These are phyloP conservation scores for Kurtzmaniella natalensis DNA, from an alignment of 1,139 yeast genomes.

Conservation along the genomic window DNA sequence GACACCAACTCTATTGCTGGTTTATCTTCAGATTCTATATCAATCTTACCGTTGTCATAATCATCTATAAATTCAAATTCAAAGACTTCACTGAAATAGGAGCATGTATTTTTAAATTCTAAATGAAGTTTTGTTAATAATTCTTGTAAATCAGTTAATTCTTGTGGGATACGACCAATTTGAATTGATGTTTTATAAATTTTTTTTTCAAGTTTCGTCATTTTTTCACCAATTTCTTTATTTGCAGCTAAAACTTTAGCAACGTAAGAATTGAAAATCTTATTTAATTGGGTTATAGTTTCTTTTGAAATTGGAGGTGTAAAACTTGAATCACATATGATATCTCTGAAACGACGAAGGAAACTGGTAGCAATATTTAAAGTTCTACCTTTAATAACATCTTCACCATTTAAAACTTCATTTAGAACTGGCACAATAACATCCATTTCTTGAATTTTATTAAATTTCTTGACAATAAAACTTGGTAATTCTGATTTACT, in stretches of 20 bases:
- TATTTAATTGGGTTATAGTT: conserved; percentile 13
- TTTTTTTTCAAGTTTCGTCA: conserved; percentile 31
- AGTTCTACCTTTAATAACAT: conserved; percentile 44
- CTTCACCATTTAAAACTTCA: conserved; percentile 46
- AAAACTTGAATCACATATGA: conserved; percentile 13
- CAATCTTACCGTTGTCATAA: not conserved
- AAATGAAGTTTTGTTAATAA: conserved; percentile 35
- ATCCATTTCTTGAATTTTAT: conserved; percentile 25
- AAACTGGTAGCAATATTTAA: conserved; percentile 46
- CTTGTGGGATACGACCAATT: conserved; percentile 62
- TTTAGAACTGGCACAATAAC: conserved; percentile 48
- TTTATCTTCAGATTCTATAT: not conserved
- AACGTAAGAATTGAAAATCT: conserved; percentile 45
- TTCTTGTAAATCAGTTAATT: conserved; percentile 41
- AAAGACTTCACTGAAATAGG: conserved; percentile 41
- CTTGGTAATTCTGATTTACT: conserved; percentile 22
- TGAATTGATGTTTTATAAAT: conserved; percentile 57
- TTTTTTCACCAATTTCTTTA: conserved; percentile 25
- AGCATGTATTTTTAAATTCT: conserved; percentile 41
- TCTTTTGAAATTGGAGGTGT: conserved; percentile 10
- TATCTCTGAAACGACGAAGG: conserved; percentile 43
- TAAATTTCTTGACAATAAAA: conserved; percentile 15
- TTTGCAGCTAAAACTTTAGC: conserved; percentile 32
- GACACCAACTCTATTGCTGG: conserved; percentile 20
- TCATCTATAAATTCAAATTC: conserved; percentile 13